Percentiles rank a stretch among this genome's conserved stretches.
These are phyloP conservation scores for Aspergillus oerlinghausenensis DNA, from an alignment of 2,329 filamentous ascomycete genomes.

Conservation along the genomic window DNA sequence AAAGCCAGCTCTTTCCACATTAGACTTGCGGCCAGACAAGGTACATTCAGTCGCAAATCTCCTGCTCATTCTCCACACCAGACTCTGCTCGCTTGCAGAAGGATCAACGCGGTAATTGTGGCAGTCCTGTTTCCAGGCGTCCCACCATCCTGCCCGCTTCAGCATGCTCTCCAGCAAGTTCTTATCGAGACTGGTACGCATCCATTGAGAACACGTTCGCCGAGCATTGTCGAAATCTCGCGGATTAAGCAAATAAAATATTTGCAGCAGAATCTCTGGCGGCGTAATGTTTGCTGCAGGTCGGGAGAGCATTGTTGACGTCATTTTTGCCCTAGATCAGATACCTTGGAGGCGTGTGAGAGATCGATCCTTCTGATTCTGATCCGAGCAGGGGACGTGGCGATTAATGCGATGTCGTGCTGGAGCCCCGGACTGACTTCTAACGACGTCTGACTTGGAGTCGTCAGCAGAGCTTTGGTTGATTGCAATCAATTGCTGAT, in stretches of 20 bases:
- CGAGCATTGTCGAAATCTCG: slow-evolving; percentile 57
- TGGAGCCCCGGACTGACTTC: neutral
- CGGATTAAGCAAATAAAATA: slow-evolving; percentile 44
- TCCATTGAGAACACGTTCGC: slow-evolving; percentile 57
- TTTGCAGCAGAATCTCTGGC: slow-evolving; percentile 46
- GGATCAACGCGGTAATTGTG: slow-evolving; percentile 23
- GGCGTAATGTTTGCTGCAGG: slow-evolving; percentile 38
- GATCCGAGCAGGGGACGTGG: too few species aligned
- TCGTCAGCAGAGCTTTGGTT: neutral
- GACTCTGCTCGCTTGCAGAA: slow-evolving; percentile 35
- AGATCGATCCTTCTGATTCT: neutral
- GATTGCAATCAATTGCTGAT: neutral
- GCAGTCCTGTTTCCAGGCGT: slow-evolving; percentile 32
- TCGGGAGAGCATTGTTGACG: slow-evolving; percentile 9
- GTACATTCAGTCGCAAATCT: slow-evolving; percentile 48
- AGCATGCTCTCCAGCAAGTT: slow-evolving; percentile 51
- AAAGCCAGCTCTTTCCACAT: slow-evolving; percentile 30
- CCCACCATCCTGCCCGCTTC: slow-evolving; percentile 53
- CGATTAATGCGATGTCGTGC: neutral
- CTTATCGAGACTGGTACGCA: slow-evolving; percentile 52
- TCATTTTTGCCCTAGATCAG: neutral
- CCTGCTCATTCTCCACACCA: slow-evolving; percentile 41
- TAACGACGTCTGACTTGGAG: neutral
- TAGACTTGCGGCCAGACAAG: slow-evolving; percentile 34
- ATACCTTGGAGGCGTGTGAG: neutral